Conservation (phyloP, 2,329 filamentous ascomycete species). For the Aspergillus sp. region DNA sequence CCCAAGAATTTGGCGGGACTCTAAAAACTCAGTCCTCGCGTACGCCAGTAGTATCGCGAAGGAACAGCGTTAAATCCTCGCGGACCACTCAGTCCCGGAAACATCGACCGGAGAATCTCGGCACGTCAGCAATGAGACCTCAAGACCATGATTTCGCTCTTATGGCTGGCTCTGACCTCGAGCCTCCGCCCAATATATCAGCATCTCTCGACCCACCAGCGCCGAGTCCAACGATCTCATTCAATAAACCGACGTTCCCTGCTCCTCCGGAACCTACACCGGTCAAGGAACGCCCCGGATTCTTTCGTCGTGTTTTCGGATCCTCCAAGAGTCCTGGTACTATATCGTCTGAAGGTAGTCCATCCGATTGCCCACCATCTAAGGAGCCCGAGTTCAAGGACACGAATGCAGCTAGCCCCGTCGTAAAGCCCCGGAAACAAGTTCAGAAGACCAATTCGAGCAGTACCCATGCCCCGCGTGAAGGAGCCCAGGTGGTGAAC, state of each 20-base stretch:
- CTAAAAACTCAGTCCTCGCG: slow-evolving; percentile 26
- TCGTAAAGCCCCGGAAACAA: slow-evolving; percentile 26
- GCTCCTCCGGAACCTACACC: slow-evolving; percentile 41
- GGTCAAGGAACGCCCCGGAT: slow-evolving; percentile 73
- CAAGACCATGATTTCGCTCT: slow-evolving; percentile 31
- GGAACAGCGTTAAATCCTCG: slow-evolving; percentile 46
- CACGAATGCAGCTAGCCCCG: slow-evolving; percentile 16
- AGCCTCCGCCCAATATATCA: slow-evolving; percentile 43
- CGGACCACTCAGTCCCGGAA: slow-evolving; percentile 38
- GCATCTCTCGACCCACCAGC: slow-evolving; percentile 50
- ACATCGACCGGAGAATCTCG: slow-evolving; percentile 39
- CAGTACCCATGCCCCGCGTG: slow-evolving; percentile 26
- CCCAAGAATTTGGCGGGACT: slow-evolving; percentile 30
- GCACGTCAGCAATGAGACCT: slow-evolving; percentile 33
- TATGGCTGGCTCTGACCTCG: slow-evolving; percentile 27
- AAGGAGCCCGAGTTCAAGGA: slow-evolving; percentile 29
- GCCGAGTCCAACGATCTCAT: slow-evolving; percentile 54
- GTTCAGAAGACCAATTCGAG: slow-evolving; percentile 26
- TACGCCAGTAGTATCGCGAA: slow-evolving; percentile 37
- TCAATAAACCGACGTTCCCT: slow-evolving; percentile 47
- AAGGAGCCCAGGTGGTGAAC: slow-evolving; percentile 65
- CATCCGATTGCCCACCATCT: slow-evolving; percentile 21
- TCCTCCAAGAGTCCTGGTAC: slow-evolving; percentile 59
- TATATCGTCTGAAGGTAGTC: slow-evolving; percentile 20
- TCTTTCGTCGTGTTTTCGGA: slow-evolving; percentile 91